A percentile compares a stretch with the other conserved stretches of the same genome.
Evolutionary conservation across 2,329 filamentous ascomycete genomes (phyloP).

Genomic region (Achaetomium macrosporum): DNA sequence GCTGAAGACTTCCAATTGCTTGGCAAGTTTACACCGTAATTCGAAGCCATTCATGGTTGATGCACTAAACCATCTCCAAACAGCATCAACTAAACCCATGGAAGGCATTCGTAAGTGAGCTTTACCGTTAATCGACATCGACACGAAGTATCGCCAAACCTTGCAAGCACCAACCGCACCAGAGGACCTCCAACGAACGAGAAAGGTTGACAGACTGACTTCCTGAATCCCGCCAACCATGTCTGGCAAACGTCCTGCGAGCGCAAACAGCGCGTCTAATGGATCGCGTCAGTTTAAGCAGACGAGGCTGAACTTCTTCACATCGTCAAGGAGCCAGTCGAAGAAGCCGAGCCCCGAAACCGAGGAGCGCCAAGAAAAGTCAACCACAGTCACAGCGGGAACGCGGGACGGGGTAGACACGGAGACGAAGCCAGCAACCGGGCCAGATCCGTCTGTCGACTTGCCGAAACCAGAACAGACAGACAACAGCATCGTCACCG

Average conservation of each 20-base stretch:
- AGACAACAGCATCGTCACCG: neutral
- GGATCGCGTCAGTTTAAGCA: conserved; percentile 14
- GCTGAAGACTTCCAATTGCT: too few species aligned
- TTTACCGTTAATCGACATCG: too few species aligned
- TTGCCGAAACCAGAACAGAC: neutral
- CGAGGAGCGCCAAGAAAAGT: neutral
- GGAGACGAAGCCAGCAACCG: neutral
- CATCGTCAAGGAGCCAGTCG: neutral
- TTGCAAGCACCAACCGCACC: too few species aligned
- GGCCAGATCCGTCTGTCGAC: neutral
- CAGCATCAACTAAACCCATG: too few species aligned
- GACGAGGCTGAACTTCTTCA: conserved; percentile 16
- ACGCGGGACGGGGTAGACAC: neutral
- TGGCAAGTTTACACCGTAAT: too few species aligned
- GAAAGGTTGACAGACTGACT: too few species aligned
- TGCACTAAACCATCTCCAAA: too few species aligned
- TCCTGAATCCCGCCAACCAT: neutral
- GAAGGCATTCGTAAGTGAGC: too few species aligned
- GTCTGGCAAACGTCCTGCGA: conserved; percentile 9
- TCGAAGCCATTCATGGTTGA: too few species aligned
- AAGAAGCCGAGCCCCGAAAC: neutral
- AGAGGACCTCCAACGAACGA: too few species aligned
- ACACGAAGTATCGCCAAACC: too few species aligned
- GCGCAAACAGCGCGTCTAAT: neutral
- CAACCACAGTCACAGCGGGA: neutral